Percentiles rank a stretch among this genome's conserved stretches.
phyloP scores from a whole-genome alignment of 495 filamentous ascomycete genomes.

The Talaromyces trachyspermus region DNA sequence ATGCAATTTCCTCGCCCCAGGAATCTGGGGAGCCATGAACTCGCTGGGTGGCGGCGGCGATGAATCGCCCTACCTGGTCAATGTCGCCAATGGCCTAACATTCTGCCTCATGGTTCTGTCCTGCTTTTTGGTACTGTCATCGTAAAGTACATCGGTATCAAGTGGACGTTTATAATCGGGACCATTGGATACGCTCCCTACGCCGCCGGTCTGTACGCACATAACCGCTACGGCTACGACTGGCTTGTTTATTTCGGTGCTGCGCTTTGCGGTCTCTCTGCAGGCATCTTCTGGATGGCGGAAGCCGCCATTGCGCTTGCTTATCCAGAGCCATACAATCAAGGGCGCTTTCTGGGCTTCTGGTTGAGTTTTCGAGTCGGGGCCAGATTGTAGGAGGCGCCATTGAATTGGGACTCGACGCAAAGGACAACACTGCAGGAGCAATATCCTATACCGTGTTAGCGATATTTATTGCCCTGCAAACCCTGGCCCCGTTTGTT shows the following conservation, averaged over 20 bases:
- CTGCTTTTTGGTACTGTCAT: constrained; percentile 49
- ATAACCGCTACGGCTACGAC: constrained; percentile 55
- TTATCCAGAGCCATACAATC: constrained; percentile 57
- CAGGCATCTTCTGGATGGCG: constrained; percentile 61
- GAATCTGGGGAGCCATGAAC: constrained; percentile 66
- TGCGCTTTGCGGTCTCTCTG: constrained; percentile 56
- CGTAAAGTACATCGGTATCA: constrained; percentile 54
- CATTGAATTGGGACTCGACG: constrained; percentile 56
- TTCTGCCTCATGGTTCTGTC: constrained; percentile 61
- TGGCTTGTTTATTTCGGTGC: constrained; percentile 60
- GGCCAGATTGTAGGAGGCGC: constrained; percentile 60
- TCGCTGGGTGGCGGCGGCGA: constrained; percentile 59
- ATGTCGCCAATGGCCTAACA: constrained; percentile 60
- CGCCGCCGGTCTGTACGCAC: constrained; percentile 57
- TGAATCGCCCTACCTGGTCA: constrained; percentile 56
- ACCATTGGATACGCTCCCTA: constrained; percentile 61
- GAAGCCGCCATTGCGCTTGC: constrained; percentile 58
- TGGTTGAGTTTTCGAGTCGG: constrained; percentile 56
- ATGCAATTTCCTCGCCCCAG: constrained; percentile 56
- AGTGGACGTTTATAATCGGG: constrained; percentile 56
- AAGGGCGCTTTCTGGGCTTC: constrained; percentile 51
- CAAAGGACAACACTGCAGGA: constrained; percentile 41
- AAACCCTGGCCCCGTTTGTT: constrained; percentile 48
- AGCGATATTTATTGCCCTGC: constrained; percentile 53
- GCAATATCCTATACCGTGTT: constrained; percentile 56